phyloP scores from a whole-genome alignment of 768 basidiomycete genomes.

The Agrocybe praecox region DNA sequence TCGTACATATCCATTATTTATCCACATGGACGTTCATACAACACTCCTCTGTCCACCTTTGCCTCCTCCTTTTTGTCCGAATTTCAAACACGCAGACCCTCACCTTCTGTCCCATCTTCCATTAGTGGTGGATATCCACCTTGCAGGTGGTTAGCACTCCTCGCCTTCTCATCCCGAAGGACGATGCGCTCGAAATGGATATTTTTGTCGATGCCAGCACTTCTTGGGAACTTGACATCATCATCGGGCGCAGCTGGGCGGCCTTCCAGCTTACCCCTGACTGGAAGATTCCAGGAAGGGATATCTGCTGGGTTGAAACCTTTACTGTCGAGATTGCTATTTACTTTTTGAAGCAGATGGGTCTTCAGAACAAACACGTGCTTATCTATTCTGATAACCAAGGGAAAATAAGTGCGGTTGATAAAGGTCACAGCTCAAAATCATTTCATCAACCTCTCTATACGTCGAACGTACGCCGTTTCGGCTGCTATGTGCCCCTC shows the following conservation, averaged over 20 bases:
- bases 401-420: conserved; percentile 31
- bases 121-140: conserved; percentile 32
- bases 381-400: conserved; percentile 34
- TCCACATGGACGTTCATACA: conserved; percentile 25
- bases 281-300: conserved; percentile 16
- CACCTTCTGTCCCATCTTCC: conserved; percentile 21
- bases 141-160: not conserved
- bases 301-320: conserved; percentile 29
- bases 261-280: conserved; percentile 19
- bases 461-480: conserved; percentile 2
- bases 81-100: conserved; percentile 10
- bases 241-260: conserved; percentile 29
- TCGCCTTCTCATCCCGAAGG: conserved; percentile 14
- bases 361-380: conserved; percentile 15
- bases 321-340: conserved; percentile 27
- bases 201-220: conserved; percentile 41
- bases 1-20: conserved; percentile 33
- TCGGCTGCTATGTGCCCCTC: not conserved
- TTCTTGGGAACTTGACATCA: conserved; percentile 37
- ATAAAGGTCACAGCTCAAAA: conserved; percentile 19
- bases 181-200: conserved; percentile 6
- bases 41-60: conserved; percentile 27
- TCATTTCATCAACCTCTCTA: conserved; percentile 12
- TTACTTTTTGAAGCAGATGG: not conserved
- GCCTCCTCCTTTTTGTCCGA: conserved; percentile 18